Evolutionary conservation across 2,329 filamentous ascomycete species (phyloP).

Genomic region (Dothistroma septosporum): DNA sequence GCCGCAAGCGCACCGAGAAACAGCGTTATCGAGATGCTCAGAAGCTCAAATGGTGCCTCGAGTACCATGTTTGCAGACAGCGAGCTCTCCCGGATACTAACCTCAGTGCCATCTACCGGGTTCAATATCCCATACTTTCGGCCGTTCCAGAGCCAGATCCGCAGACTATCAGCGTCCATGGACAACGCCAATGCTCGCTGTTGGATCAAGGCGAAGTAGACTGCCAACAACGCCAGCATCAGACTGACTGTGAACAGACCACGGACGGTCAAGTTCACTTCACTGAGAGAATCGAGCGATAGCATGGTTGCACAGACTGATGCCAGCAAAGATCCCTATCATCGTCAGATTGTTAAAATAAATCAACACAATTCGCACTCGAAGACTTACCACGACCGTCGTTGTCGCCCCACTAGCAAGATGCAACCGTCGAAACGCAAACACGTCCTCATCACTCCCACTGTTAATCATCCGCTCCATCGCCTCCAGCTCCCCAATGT

Average conservation of each 20-base stretch:
- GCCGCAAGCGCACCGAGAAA: conserved; percentile 12
- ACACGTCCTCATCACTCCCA: conserved; percentile 8
- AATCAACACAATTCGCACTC: conserved; percentile 65
- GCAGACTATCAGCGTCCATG: conserved; percentile 7
- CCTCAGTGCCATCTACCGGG: neutral
- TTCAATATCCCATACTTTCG: neutral
- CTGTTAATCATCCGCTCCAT: conserved; percentile 15
- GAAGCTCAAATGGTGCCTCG: conserved; percentile 13
- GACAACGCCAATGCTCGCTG: conserved; percentile 11
- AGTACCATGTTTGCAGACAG: conserved; percentile 12
- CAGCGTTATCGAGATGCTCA: conserved; percentile 11
- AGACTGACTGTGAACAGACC: conserved; percentile 17
- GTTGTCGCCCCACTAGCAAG: conserved; percentile 9
- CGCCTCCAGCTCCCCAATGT: conserved; percentile 11
- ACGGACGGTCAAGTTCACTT: conserved; percentile 15
- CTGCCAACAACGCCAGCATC: conserved; percentile 14
- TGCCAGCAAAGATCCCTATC: conserved; percentile 11
- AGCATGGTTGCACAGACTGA: conserved; percentile 13
- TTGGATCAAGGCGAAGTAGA: conserved; percentile 16
- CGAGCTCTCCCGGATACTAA: conserved; percentile 9
- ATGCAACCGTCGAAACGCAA: conserved; percentile 8
- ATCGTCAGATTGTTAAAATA: too few species aligned
- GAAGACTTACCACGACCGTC: conserved; percentile 12
- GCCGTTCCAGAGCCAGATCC: conserved; percentile 15
- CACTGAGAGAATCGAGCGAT: conserved; percentile 8